Evolutionary conservation across 2,329 filamentous ascomycete genomes (phyloP).

Genomic region (Botrytis tulipae): DNA sequence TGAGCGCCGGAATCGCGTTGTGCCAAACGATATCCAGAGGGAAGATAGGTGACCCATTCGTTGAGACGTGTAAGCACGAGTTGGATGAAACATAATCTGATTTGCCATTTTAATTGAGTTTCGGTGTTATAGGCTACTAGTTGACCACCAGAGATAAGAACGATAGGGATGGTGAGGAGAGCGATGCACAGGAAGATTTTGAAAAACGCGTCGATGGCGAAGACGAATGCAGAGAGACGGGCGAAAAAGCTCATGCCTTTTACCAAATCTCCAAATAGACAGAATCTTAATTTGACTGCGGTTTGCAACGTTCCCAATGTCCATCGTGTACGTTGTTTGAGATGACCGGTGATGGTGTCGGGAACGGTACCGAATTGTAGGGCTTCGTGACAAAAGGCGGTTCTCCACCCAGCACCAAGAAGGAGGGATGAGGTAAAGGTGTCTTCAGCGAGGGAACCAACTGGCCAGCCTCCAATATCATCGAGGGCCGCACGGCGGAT

Average conservation of each 20-base stretch:
- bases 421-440: constrained; percentile 58
- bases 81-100: constrained; percentile 54
- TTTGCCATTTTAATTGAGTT: constrained; percentile 57
- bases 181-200: constrained; percentile 54
- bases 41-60: constrained; percentile 58
- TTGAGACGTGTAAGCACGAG: constrained; percentile 52
- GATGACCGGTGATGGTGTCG: constrained; percentile 53
- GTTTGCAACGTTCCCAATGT: constrained; percentile 47
- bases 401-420: constrained; percentile 60
- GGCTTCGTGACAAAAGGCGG: constrained; percentile 57
- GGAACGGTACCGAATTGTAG: constrained; percentile 60
- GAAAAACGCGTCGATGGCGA: constrained; percentile 54
- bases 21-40: constrained; percentile 58
- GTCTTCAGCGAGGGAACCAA: constrained; percentile 60
- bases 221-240: constrained; percentile 58
- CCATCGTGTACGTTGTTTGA: constrained; percentile 59
- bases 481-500: constrained; percentile 58
- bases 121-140: constrained; percentile 55
- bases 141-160: constrained; percentile 55
- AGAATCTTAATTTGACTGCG: constrained; percentile 59
- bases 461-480: constrained; percentile 60
- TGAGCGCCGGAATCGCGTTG: constrained; percentile 56
- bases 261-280: constrained; percentile 53
- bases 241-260: constrained; percentile 54
- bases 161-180: constrained; percentile 58